A percentile compares a stretch with the other conserved stretches of the same genome.
Conservation (phyloP, 768 basidiomycete genomes). For the Gymnopilus junonius region DNA sequence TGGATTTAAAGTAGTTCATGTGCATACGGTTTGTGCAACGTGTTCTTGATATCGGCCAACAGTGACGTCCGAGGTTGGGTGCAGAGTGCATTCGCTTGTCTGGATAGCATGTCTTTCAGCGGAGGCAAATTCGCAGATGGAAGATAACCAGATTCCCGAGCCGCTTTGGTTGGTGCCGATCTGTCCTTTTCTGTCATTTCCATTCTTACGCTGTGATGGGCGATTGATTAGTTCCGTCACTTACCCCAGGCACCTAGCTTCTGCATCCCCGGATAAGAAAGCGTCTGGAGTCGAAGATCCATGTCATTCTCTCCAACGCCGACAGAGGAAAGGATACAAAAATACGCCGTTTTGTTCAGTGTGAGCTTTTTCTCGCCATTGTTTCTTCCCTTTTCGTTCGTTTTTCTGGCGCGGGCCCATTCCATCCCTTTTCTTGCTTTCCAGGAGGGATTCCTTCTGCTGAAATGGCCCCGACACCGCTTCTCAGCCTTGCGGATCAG, state of each 20-base stretch:
- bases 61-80: not conserved
- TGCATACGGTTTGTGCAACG: not conserved
- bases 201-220: conserved; percentile 11
- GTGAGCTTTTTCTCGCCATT: not conserved
- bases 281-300: not conserved
- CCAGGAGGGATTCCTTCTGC: not conserved
- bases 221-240: conserved; percentile 8
- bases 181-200: conserved; percentile 1
- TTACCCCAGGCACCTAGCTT: conserved; percentile 1
- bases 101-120: not conserved
- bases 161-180: not conserved
- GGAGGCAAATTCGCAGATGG: not conserved
- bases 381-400: not conserved
- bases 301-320: conserved; percentile 11
- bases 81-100: not conserved
- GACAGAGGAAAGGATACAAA: not conserved
- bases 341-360: not conserved
- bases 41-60: not conserved
- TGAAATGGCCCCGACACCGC: conserved; percentile 23
- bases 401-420: not conserved
- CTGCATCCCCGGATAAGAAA: conserved; percentile 8
- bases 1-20: not conserved
- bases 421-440: not conserved
- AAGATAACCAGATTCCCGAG: not conserved
- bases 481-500: conserved; percentile 28